A percentile compares a stretch with the other conserved stretches of the same genome.
Conservation (phyloP, 78 protist species). For the Emiliania huxleyi region DNA sequence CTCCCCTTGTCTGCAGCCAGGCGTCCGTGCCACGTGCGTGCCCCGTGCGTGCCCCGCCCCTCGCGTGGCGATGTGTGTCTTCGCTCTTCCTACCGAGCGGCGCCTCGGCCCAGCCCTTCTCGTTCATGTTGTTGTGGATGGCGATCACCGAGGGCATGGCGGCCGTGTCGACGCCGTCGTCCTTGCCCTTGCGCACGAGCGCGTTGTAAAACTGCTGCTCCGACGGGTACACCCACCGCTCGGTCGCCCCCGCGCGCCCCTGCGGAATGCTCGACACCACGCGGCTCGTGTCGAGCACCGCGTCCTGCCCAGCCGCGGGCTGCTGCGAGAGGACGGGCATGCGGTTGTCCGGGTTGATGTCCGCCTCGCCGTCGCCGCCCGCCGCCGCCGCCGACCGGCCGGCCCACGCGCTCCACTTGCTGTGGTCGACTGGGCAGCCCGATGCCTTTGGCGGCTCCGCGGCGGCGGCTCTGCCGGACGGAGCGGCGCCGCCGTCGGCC, state of each 20-base stretch:
- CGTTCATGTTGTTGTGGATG: slow-evolving; percentile 51
- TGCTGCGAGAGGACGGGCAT: slow-evolving; percentile 21
- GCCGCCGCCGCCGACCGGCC: slow-evolving; percentile 38
- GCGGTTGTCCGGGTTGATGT: background rate
- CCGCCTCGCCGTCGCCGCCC: background rate
- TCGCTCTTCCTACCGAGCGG: no score
- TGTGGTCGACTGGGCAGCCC: background rate
- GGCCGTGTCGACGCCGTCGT: background rate
- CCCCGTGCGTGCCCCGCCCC: background rate
- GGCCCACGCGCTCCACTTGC: background rate
- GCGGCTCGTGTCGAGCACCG: slow-evolving; percentile 10
- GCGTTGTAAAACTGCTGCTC: slow-evolving; percentile 47
- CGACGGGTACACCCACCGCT: slow-evolving; percentile 44
- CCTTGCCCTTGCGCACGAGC: slow-evolving; percentile 41
- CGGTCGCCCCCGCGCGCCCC: slow-evolving; percentile 1
- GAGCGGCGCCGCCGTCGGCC: no score
- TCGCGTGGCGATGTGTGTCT: no score
- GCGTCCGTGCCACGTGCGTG: no score
- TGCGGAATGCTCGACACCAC: slow-evolving; percentile 42
- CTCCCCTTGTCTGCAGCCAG: no score
- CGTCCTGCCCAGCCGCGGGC: slow-evolving; percentile 12
- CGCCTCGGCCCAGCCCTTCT: slow-evolving; percentile 15
- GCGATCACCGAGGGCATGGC: slow-evolving; percentile 5
- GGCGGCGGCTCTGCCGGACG: no score
- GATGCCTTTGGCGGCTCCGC: no score